Base-by-base conservation (phyloP, 2,329 filamentous ascomycete species). In the Diaporthe sp. region DNA sequence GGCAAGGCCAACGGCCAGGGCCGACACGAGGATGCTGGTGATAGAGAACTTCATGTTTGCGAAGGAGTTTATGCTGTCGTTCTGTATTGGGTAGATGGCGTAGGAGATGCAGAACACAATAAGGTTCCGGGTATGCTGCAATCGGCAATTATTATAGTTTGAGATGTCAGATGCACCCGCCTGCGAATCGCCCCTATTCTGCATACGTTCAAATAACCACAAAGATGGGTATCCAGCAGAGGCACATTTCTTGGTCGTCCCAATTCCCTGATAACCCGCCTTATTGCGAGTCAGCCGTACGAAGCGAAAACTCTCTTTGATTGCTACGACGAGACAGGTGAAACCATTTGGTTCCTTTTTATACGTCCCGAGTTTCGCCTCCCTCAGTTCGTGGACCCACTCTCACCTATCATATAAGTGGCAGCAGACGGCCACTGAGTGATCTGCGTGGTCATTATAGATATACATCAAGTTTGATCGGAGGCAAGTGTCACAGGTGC, bases 241-340 rank as follows among this genome's bases (percentile, higher is more conserved):
- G 32, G 9, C 17, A 25, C 17, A 42, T 47, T 63, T 32, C 25
- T 30, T 44, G 39, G 39, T 35, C 6, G 42, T 47, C 27, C 12
- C 10, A 4, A 63, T 63, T 63, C 59, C 59, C 37, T 47, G 59
- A 44, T 32, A 65, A 65, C 19, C 42, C 39, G 59, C 42, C 27
- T 25, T 47, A 10, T 65, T 35, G 59, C 59, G 59, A 65, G 59
- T 65, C 59, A 65, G 59, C 42, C 3, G 42, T n/a, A 17, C 42
- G n/a, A 65, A 65, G 59, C 59, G 42, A 66, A 63, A 50, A 66
- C 42, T 66, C 42, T 66, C 42, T 66, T 66, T 66, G 19, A 66
- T 66, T 66, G 22, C 42, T 35, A 22, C 17, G 61, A 35, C 61
- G 30, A 66, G 44, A 25, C 12, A 50, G 27, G 42, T 66, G 61